phyloP scores from a whole-genome alignment of 257 asterid genomes.

The Petrea volubilis region DNA sequence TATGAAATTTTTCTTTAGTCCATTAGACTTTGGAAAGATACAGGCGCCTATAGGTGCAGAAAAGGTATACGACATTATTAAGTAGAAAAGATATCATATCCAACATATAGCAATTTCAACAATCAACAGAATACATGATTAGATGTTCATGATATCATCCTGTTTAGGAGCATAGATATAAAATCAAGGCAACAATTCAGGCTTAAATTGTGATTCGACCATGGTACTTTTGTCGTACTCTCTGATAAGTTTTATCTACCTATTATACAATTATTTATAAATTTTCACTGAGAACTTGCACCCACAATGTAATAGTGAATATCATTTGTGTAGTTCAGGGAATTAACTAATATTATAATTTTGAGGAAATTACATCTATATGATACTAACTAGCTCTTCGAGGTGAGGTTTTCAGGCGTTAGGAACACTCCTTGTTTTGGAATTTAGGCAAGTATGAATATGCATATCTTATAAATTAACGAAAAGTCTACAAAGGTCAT shows the following conservation, averaged over 20 bases:
- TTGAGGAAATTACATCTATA: background rate
- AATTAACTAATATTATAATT: background rate
- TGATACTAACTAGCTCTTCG: background rate
- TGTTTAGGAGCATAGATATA: background rate
- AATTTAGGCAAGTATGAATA: background rate
- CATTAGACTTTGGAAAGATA: background rate
- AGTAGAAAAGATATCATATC: background rate
- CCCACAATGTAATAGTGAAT: background rate
- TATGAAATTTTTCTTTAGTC: background rate
- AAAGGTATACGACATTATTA: slow-evolving; percentile 9
- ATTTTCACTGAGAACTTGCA: background rate
- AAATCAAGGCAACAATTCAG: background rate
- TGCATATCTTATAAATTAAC: background rate
- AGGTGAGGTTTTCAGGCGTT: slow-evolving; percentile 1
- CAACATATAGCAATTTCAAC: background rate
- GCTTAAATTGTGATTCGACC: background rate
- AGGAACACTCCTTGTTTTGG: background rate
- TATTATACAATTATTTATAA: background rate
- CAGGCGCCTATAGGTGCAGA: background rate
- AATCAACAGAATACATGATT: slow-evolving; percentile 4
- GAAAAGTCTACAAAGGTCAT: background rate
- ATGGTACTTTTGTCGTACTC: background rate
- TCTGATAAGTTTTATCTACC: background rate
- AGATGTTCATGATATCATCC: background rate
- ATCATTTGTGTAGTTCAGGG: background rate